These are phyloP conservation scores for Pterulicium gracile DNA, from an alignment of 1,284 basidiomycete species.

Conservation along the genomic window DNA sequence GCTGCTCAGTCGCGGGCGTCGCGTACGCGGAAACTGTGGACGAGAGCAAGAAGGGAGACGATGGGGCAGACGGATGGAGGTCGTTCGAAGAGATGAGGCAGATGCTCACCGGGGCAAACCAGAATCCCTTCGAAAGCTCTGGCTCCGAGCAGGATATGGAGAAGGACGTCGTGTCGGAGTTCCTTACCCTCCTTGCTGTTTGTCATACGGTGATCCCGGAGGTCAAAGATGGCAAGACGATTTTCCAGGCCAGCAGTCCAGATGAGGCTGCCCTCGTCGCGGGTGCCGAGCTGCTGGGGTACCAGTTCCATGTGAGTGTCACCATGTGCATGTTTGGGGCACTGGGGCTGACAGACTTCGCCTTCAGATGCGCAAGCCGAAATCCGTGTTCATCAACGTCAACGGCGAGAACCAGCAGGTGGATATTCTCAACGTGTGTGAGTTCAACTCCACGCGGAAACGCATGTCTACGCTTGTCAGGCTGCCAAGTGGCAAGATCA, in stretches of 20 bases:
- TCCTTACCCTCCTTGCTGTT: slow-evolving; percentile 85
- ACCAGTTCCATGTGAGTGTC: slow-evolving; percentile 84
- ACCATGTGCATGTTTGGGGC: no score
- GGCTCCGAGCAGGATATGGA: slow-evolving; percentile 31
- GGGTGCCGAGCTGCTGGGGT: slow-evolving; percentile 88
- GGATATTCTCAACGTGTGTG: slow-evolving; percentile 93
- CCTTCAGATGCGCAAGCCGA: slow-evolving; percentile 83
- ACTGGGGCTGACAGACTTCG: neutral
- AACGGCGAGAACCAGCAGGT: slow-evolving; percentile 70
- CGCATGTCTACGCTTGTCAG: slow-evolving; percentile 95
- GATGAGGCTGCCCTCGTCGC: slow-evolving; percentile 96
- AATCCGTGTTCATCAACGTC: slow-evolving; percentile 85
- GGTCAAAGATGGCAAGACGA: slow-evolving; percentile 70
- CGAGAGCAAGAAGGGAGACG: slow-evolving; percentile 64
- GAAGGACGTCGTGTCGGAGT: slow-evolving; percentile 67
- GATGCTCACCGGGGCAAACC: slow-evolving; percentile 31
- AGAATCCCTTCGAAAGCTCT: slow-evolving; percentile 45
- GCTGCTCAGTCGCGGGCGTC: slow-evolving; percentile 82
- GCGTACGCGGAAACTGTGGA: slow-evolving; percentile 87
- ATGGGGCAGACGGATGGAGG: slow-evolving; percentile 60
- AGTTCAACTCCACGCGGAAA: slow-evolving; percentile 97
- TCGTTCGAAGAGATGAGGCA: slow-evolving; percentile 67
- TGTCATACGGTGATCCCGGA: slow-evolving; percentile 99
- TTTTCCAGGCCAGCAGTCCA: slow-evolving; percentile 95
- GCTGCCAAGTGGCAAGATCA: slow-evolving; percentile 83